Evolutionary conservation across 768 basidiomycete genomes (phyloP).

Genomic region (Tulasnella sp.): DNA sequence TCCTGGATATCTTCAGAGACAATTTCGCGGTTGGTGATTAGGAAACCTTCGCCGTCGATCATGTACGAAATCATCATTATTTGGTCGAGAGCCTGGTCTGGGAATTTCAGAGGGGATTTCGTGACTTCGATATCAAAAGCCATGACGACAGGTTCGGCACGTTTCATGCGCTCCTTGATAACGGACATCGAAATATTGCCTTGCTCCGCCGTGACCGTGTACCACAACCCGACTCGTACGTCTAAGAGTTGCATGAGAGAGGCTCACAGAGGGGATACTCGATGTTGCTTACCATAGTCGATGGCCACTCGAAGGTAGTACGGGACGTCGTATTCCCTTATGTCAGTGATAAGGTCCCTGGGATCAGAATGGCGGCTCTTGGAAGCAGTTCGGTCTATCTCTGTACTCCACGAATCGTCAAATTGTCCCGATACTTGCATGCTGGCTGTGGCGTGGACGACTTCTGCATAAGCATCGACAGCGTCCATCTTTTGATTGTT

Average conservation of each 20-base stretch:
- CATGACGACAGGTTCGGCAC: slow-evolving; percentile 98
- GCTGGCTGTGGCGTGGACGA: slow-evolving; percentile 54
- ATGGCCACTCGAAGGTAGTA: slow-evolving; percentile 99
- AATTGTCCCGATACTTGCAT: slow-evolving; percentile 47
- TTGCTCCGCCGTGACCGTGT: slow-evolving; percentile 67
- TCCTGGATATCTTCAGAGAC: slow-evolving; percentile 96
- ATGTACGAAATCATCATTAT: slow-evolving; percentile 99
- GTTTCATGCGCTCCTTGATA: slow-evolving; percentile 79
- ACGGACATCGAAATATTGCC: slow-evolving; percentile 63
- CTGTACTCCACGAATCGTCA: slow-evolving; percentile 38
- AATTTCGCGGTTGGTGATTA: slow-evolving; percentile 96
- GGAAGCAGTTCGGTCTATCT: slow-evolving; percentile 27
- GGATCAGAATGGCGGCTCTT: slow-evolving; percentile 52
- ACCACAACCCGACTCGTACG: slow-evolving; percentile 97
- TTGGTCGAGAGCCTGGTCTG: slow-evolving; percentile 89
- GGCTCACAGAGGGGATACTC: neutral
- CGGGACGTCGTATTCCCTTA: slow-evolving; percentile 91
- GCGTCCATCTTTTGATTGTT: slow-evolving; percentile 90
- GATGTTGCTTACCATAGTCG: slow-evolving; percentile 50
- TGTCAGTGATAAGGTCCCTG: slow-evolving; percentile 84
- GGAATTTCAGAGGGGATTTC: slow-evolving; percentile 99
- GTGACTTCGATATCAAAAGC: slow-evolving; percentile 98
- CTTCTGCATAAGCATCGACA: slow-evolving; percentile 95
- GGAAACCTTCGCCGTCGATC: slow-evolving; percentile 93
- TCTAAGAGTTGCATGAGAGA: slow-evolving; percentile 33